Percentiles rank a stretch among this genome's conserved stretches.
Conservation (phyloP, 257 asterid species). For the Oldenlandia corymbosa region DNA sequence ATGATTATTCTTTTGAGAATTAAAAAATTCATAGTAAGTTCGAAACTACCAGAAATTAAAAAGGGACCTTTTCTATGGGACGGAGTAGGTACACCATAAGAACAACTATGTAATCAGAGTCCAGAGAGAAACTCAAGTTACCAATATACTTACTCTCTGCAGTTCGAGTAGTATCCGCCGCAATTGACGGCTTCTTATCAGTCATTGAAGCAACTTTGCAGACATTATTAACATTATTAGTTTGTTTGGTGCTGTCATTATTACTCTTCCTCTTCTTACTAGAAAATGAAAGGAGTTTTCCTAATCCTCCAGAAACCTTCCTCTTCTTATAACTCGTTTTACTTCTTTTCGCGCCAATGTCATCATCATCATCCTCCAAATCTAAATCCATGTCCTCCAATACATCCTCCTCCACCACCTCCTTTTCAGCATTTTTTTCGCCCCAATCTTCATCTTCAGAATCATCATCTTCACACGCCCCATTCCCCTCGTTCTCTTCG, state of each 20-base stretch:
- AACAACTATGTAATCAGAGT: too few relatives aligned
- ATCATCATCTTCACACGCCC: slow-evolving; percentile 39
- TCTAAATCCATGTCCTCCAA: slow-evolving; percentile 46
- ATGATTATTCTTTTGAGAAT: too few relatives aligned
- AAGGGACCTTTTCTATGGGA: too few relatives aligned
- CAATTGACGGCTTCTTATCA: slow-evolving; percentile 30
- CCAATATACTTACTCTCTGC: slow-evolving; percentile 51
- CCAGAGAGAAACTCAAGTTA: background rate
- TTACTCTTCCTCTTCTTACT: slow-evolving; percentile 46
- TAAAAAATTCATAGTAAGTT: too few relatives aligned
- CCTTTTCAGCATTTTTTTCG: slow-evolving; percentile 36
- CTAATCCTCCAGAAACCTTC: slow-evolving; percentile 32
- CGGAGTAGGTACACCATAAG: too few relatives aligned
- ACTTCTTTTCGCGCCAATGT: slow-evolving; percentile 14
- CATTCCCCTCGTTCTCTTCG: slow-evolving; percentile 29
- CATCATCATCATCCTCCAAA: slow-evolving; percentile 49
- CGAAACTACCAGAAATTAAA: too few relatives aligned
- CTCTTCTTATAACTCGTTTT: slow-evolving; percentile 42
- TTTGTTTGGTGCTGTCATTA: slow-evolving; percentile 29
- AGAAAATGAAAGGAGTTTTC: slow-evolving; percentile 26
- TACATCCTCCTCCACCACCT: slow-evolving; percentile 34
- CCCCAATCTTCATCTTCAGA: slow-evolving; percentile 81
- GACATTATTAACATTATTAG: too few relatives aligned
- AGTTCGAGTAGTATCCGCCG: slow-evolving; percentile 22
- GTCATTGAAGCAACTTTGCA: slow-evolving; percentile 24